Evolutionary conservation across 2,329 filamentous ascomycete genomes (phyloP), one percentile per base, ranked within the genome.

Genomic region (Leptographium galeiforme): DNA sequence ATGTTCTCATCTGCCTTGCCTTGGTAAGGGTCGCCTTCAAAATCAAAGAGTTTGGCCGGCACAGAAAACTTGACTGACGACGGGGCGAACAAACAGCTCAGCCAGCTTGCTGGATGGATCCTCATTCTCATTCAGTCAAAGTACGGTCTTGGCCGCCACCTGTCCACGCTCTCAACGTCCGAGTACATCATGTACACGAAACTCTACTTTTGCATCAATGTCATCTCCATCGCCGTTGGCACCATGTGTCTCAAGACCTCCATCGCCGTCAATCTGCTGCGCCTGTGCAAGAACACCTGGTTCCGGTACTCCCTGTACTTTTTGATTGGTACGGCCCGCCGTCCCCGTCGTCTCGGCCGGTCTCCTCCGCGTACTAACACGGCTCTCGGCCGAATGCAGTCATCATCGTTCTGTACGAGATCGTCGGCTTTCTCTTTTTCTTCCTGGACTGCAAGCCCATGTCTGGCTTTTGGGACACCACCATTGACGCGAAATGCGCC

Each of bases 121-220:
- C 58, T 61, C 54, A 75, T 77, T 55, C 61, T 71, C 8, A 63
- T 69, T 16, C 69, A 76, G 57, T 64, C 65, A 1, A 59, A 68
- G 6, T 63, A 72, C 54, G 76, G 74, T 3, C 61, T 78, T 8
- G 76, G 76, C 10, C 68, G 64, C 49, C 74, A 76, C 56, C 61
- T 64, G 11, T 55, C 63, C 5, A 68, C 68, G 4, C 63, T 76
- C 39, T 56, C 63, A 3, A 52, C 54, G 1, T 33, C 59, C 1
- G 67, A 70, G 46, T 63, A 66, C 14, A 58, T 60, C 16, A 59
- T 61, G 2, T 70, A 72, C 51, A 57, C 63, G 2, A 70, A 72
- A 45, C 68, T 70, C 43, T 64, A 67, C 32, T 76, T 70, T 57
- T 67, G 70, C 48, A 71, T 77, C 55, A 68, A 70, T 8, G 62